A percentile compares a stretch with the other conserved stretches of the same genome.
These are phyloP conservation scores for Naganishia randhawae DNA, from an alignment of 768 basidiomycete genomes.

Conservation along the genomic window DNA sequence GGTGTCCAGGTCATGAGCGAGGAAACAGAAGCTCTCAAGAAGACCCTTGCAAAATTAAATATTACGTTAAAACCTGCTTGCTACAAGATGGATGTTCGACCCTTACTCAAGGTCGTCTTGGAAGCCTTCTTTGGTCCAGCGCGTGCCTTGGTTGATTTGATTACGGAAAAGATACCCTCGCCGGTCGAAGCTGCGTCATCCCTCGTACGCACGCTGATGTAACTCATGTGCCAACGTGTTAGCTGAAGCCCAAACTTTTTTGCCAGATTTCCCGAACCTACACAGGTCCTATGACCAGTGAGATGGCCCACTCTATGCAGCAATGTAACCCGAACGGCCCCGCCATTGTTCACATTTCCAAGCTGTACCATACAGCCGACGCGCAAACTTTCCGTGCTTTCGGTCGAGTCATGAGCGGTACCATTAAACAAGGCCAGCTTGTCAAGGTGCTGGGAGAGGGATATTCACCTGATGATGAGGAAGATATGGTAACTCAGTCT, in stretches of 20 bases:
- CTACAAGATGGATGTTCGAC: conserved; percentile 98
- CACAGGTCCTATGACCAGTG: conserved; percentile 78
- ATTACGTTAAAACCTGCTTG: conserved; percentile 85
- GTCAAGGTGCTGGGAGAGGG: conserved; percentile 97
- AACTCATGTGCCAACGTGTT: too few species aligned
- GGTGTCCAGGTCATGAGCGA: conserved; percentile 72
- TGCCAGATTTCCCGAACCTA: conserved; percentile 74
- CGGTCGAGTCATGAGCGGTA: conserved; percentile 89
- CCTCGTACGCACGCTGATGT: background rate
- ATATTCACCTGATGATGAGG: conserved; percentile 97
- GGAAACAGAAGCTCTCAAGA: conserved; percentile 80
- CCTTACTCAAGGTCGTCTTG: conserved; percentile 84
- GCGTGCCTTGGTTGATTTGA: conserved; percentile 86
- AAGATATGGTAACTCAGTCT: conserved; percentile 83
- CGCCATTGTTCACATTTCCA: conserved; percentile 86
- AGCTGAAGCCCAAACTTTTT: too few species aligned
- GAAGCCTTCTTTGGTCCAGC: conserved; percentile 93
- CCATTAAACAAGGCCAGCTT: conserved; percentile 71
- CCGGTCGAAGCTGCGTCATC: conserved; percentile 48
- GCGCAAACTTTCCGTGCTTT: conserved; percentile 95
- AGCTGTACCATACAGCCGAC: conserved; percentile 93
- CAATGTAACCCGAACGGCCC: conserved; percentile 78
- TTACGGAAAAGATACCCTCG: conserved; percentile 82
- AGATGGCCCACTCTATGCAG: conserved; percentile 73
- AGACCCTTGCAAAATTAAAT: conserved; percentile 69